Base-by-base conservation (phyloP, 176 grass and related monocot species). In the Tuctoria greenei region DNA sequence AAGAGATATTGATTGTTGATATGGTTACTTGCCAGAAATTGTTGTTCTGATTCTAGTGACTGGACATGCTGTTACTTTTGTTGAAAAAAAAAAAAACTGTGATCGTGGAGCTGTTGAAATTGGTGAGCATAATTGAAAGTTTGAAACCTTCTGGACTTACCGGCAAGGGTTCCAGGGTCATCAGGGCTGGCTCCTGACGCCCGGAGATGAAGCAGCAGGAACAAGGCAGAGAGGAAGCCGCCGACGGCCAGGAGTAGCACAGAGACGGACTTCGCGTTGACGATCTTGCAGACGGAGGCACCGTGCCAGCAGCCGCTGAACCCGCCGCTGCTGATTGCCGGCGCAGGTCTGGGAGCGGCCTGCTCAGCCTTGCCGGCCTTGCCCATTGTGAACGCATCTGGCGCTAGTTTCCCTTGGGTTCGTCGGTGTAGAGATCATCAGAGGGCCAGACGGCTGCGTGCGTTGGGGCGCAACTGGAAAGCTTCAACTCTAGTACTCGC, bases 381-480 rank as follows among this genome's bases (percentile, higher is more conserved):
- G 54, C 87, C 87, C 87, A 86, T 90, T 67, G 60, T 35, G 62
- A 82, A 61, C 68, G 66, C 87, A 86, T 90, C 83, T 86, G 83
- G 21, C 46, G 67, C 42, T 17, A 25, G n/a, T 31, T 51, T 57
- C 70, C 39, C 37, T 4, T 66, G 40, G 39, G 37, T 13, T 54
- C 27, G 21, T 31, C 27, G 13, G 71, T 54, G 71, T 10, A 36
- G 35, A 26, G 46, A 31, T 17, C 27, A 64, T 71, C 38, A 7
- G 3, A 6, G 0, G n/a, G n/a, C n/a, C 72, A 31, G 31, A 31
- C 44, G 75, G 55, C 46, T 62, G 75, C 81, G 75, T 83, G 75
- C 86, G 86, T 88, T 17, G 62, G 71, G 86, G 75, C 15, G 21
- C 69, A 83, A 27, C 74, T 15, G 75, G 37, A 84, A 24, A 69